Percentiles rank a stretch among this genome's conserved stretches.
phyloP scores from a whole-genome alignment of 202 grass and related monocot species.

The Setaria viridis region DNA sequence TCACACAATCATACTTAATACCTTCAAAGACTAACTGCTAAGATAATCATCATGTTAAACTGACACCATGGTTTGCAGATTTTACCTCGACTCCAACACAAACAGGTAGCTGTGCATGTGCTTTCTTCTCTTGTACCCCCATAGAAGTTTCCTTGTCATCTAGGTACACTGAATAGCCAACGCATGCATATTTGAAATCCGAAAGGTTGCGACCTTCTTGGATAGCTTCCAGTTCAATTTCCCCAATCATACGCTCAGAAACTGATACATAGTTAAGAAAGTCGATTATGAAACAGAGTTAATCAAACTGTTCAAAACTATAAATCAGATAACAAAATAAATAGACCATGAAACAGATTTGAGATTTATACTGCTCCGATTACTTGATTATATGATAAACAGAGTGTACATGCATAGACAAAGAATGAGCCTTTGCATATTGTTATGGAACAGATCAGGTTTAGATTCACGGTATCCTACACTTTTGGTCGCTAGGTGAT shows the following conservation, averaged over 20 bases:
- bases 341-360: neutral
- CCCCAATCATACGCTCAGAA: conserved; percentile 69
- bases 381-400: conserved; percentile 10
- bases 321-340: conserved; percentile 3
- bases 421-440: neutral
- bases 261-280: conserved; percentile 58
- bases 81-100: conserved; percentile 90
- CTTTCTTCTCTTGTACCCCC: conserved; percentile 56
- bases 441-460: neutral
- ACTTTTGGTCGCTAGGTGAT: neutral
- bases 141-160: conserved; percentile 64
- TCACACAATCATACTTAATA: neutral
- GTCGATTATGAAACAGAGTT: neutral
- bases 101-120: conserved; percentile 63
- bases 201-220: conserved; percentile 77
- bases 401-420: neutral
- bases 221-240: conserved; percentile 82
- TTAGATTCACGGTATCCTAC: neutral
- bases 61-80: conserved; percentile 35
- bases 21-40: conserved; percentile 24
- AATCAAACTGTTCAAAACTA: conserved; percentile 8
- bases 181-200: conserved; percentile 85
- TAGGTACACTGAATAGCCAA: conserved; percentile 88
- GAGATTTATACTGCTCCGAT: neutral
- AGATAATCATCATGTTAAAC: conserved; percentile 12